phyloP scores from a whole-genome alignment of 352 stramenopile genomes.

The Globisporangium orthogonon region DNA sequence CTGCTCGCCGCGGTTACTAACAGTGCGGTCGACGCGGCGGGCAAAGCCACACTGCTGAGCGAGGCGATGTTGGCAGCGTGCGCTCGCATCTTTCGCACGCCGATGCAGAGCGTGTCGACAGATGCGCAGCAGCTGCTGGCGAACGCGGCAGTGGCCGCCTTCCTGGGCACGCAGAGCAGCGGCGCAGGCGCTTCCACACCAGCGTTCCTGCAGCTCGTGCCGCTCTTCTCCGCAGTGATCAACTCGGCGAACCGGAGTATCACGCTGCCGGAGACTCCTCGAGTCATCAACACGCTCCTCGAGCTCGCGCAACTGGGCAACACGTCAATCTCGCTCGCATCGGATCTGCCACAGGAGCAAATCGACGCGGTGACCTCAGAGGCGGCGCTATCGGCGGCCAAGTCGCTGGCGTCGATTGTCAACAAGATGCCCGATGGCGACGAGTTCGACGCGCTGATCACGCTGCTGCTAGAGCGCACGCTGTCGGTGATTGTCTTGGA shows the following conservation, averaged over 20 bases:
- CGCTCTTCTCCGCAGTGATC: constrained; percentile 70
- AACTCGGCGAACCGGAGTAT: constrained; percentile 64
- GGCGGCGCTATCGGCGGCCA: constrained; percentile 54
- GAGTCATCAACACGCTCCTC: constrained; percentile 70
- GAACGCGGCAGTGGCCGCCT: constrained; percentile 49
- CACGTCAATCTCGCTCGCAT: background rate
- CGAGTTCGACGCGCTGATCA: constrained; percentile 71
- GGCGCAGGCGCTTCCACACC: constrained; percentile 13
- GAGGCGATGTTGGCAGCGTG: constrained; percentile 40
- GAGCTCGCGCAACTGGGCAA: constrained; percentile 57
- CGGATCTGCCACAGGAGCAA: background rate
- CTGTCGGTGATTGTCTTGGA: constrained; percentile 52
- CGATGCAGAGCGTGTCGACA: constrained; percentile 72
- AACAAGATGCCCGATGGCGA: constrained; percentile 84
- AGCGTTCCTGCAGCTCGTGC: constrained; percentile 60
- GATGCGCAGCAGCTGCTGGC: constrained; percentile 56
- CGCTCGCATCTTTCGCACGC: constrained; percentile 55
- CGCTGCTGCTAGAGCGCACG: constrained; percentile 61
- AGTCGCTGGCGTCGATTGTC: constrained; percentile 78
- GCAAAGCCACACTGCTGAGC: constrained; percentile 23
- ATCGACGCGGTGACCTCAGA: constrained; percentile 25
- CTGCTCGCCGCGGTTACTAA: constrained; percentile 57
- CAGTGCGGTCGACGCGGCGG: constrained; percentile 34
- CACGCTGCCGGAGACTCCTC: constrained; percentile 46
- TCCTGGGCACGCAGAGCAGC: constrained; percentile 42